Percentiles rank a stretch among this genome's conserved stretches.
phyloP scores from a whole-genome alignment of 176 grass and related monocot genomes.

The Aegilops speltoides region DNA sequence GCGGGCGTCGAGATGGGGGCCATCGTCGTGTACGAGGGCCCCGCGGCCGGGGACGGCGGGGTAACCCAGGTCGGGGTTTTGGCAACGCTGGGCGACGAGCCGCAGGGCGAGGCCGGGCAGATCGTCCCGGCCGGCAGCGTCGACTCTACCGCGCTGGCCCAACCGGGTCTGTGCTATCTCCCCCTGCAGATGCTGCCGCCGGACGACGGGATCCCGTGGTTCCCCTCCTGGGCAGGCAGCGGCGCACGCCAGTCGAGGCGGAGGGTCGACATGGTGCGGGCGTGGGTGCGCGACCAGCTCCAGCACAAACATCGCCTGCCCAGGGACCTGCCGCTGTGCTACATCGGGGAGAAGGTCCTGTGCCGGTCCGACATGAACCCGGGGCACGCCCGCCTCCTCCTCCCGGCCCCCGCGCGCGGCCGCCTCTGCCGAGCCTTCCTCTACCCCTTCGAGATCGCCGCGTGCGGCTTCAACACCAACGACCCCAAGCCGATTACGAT shows the following conservation, averaged over 20 bases:
- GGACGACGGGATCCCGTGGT: neutral
- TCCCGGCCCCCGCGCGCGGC: neutral
- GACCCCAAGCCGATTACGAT: too few species aligned
- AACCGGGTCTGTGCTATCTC: too few species aligned
- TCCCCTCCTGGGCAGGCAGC: neutral
- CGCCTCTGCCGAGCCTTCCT: conserved; percentile 8
- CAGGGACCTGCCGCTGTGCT: neutral
- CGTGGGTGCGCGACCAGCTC: conserved; percentile 13
- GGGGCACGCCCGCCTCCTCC: neutral
- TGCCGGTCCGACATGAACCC: neutral
- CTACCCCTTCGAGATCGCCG: neutral
- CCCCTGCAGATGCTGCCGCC: too few species aligned
- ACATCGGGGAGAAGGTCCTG: conserved; percentile 13
- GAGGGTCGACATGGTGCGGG: neutral
- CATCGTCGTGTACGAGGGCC: too few species aligned
- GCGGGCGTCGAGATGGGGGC: too few species aligned
- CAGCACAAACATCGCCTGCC: neutral
- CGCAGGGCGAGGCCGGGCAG: too few species aligned
- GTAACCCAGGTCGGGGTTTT: too few species aligned
- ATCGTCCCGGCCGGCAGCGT: too few species aligned
- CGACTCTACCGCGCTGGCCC: too few species aligned
- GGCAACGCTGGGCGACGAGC: too few species aligned
- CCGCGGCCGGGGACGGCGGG: too few species aligned
- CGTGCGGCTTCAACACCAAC: too few species aligned
- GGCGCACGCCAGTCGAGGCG: neutral